Base-by-base conservation (phyloP, 352 stramenopile species). In the Thalassiosira allenii region DNA sequence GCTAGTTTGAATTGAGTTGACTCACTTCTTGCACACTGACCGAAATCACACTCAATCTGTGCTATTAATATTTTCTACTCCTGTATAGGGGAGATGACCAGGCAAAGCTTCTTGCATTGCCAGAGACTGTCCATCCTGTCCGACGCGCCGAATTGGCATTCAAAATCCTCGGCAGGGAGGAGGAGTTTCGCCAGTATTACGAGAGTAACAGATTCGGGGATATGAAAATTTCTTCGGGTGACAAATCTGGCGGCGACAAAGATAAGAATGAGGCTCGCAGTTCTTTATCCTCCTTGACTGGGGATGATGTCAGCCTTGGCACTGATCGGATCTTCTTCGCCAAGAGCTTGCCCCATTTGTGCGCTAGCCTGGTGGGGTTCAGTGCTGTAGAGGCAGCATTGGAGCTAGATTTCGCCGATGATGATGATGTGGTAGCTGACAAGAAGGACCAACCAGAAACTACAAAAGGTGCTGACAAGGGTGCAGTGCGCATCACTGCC, bases 181-280 rank as follows among this genome's bases (percentile, higher is more conserved):
- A 94, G 41, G 90, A 94, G 66, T 94, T 94, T 66, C 79, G 89
- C 23, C 67, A 89, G 65, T 94, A 94, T 56, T 94, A 94, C 44
- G 90, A 94, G 84, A 84, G 87, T 30, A 94, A 94, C 82, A 79
- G 90, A 22, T 94, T 92, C 70, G 89, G 89, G 44, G 89, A 93
- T 49, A 91, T 91, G 47, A 91, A 91, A 84, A 91, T 94, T 49
- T 75, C 76, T 29, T 70, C 65, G 32, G 75, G 58, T 14, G 81
- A 83, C 20, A 84, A 79, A 52, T 68, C 81, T 27, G 75, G 72
- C 3, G 29, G 33, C 49, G 78, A 86, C 37, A 81, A 75, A 40
- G 75, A 79, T 33, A 91, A 87, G 33, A 84, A 69, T 51, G 88
- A 91, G 72, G 81, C 63, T 11, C 80, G 84, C 17, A 91, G 80